Conservation (phyloP, 805 yeast species). For the Starmerella asiatica region DNA sequence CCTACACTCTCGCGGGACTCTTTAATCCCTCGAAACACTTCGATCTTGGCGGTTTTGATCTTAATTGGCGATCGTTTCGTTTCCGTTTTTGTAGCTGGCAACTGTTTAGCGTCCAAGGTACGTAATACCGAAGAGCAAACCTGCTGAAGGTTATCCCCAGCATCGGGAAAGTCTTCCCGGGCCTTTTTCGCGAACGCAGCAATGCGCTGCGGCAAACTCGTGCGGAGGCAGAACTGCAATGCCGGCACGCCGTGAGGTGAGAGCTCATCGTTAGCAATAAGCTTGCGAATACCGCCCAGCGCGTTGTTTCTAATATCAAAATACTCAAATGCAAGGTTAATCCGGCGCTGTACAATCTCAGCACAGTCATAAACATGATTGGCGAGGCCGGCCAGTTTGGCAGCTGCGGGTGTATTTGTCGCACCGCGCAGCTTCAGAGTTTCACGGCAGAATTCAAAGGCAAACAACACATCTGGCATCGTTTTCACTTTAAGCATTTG, state of each 20-base stretch:
- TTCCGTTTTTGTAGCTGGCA: neutral
- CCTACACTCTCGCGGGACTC: neutral
- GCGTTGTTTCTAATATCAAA: constrained; percentile 6
- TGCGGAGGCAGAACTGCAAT: constrained; percentile 3
- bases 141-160: neutral
- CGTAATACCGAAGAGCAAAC: neutral
- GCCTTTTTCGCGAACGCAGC: constrained; percentile 5
- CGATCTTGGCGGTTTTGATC: neutral
- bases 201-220: constrained; percentile 8
- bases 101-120: neutral
- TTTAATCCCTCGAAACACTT: neutral
- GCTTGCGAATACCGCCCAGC: constrained; percentile 5
- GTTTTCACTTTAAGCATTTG: constrained; percentile 1
- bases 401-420: constrained; percentile 8
- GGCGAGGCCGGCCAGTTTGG: constrained; percentile 8
- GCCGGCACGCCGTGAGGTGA: neutral
- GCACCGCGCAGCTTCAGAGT: constrained; percentile 7
- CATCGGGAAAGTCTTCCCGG: constrained; percentile 4
- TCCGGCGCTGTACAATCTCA: constrained; percentile 2
- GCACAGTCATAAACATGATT: constrained; percentile 3
- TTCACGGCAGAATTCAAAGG: constrained; percentile 7
- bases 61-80: neutral
- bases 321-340: constrained; percentile 6
- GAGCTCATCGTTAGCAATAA: neutral
- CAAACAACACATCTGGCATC: constrained; percentile 3